Conservation (phyloP, 1,139 yeast species). For the Pneumocystis wakefieldiae region DNA sequence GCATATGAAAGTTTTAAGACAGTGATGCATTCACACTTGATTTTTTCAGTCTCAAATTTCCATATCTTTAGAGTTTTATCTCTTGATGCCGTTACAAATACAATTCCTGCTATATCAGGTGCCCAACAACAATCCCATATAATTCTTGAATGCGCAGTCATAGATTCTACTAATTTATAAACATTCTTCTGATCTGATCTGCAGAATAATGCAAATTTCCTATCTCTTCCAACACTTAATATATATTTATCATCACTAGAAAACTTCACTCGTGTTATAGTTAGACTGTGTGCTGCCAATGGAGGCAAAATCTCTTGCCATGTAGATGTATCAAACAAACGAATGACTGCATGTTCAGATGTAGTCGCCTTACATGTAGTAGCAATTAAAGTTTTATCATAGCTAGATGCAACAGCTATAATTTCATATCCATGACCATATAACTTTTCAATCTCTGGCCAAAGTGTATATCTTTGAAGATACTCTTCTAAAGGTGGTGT, state of each 20-base stretch:
- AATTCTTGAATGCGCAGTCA: constrained; percentile 77
- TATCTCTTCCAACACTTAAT: constrained; percentile 77
- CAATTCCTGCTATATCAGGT: constrained; percentile 18
- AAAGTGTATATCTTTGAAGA: constrained; percentile 76
- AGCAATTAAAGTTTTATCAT: constrained; percentile 53
- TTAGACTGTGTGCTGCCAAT: constrained; percentile 54
- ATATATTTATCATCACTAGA: constrained; percentile 56
- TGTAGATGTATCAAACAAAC: constrained; percentile 51
- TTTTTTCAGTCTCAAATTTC: constrained; percentile 14
- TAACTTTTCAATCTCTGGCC: constrained; percentile 88
- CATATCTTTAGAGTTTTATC: constrained; percentile 37
- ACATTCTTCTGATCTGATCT: constrained; percentile 32
- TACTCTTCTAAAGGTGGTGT: constrained; percentile 78
- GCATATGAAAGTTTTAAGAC: constrained; percentile 29
- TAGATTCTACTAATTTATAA: constrained; percentile 23
- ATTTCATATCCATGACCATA: constrained; percentile 98
- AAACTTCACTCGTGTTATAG: constrained; percentile 70
- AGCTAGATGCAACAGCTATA: constrained; percentile 58
- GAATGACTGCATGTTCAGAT: constrained; percentile 67
- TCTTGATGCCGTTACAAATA: constrained; percentile 73
- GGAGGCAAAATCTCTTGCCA: constrained; percentile 43
- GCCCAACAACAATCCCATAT: constrained; percentile 74
- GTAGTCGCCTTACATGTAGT: constrained; percentile 87
- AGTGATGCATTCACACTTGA: neutral
- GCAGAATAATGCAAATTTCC: constrained; percentile 69